A percentile compares a stretch with the other conserved stretches of the same genome.
Conservation (phyloP, 768 basidiomycete genomes). For the Suillus sp. region DNA sequence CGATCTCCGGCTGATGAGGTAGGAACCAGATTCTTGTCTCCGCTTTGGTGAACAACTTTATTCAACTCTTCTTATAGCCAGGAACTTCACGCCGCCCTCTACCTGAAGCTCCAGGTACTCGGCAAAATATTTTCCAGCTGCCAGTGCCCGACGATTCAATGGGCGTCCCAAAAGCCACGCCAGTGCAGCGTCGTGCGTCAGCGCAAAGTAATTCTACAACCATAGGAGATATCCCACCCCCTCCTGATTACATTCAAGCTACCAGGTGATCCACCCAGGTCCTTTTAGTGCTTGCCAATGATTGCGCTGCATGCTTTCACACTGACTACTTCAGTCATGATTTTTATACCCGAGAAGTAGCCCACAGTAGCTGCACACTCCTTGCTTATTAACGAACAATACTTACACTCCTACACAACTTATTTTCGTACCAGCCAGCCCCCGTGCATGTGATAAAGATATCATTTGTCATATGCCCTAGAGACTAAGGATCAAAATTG, state of each 20-base stretch:
- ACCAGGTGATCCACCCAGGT: neutral
- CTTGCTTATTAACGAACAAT: neutral
- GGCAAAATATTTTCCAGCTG: slow-evolving; percentile 2
- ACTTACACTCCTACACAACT: neutral
- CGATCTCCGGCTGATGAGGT: slow-evolving; percentile 24
- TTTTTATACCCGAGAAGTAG: neutral
- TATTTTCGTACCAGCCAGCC: neutral
- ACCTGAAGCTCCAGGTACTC: slow-evolving; percentile 26
- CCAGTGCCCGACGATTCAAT: slow-evolving; percentile 7
- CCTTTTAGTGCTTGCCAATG: neutral
- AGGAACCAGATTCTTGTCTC: neutral
- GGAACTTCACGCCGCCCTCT: slow-evolving; percentile 21
- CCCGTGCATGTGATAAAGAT: neutral
- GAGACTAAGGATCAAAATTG: neutral
- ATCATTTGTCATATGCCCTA: neutral
- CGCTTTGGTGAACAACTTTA: neutral
- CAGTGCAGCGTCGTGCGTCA: slow-evolving; percentile 8
- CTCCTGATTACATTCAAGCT: slow-evolving; percentile 29
- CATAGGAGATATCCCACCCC: slow-evolving; percentile 22
- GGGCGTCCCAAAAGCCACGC: neutral
- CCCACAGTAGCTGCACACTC: neutral
- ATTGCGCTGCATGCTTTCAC: neutral
- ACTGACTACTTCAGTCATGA: neutral
- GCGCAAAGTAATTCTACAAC: slow-evolving; percentile 19
- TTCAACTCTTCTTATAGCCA: slow-evolving; percentile 12